Base-by-base conservation (phyloP, 495 filamentous ascomycete species). In the Penicillium robsamsonii region DNA sequence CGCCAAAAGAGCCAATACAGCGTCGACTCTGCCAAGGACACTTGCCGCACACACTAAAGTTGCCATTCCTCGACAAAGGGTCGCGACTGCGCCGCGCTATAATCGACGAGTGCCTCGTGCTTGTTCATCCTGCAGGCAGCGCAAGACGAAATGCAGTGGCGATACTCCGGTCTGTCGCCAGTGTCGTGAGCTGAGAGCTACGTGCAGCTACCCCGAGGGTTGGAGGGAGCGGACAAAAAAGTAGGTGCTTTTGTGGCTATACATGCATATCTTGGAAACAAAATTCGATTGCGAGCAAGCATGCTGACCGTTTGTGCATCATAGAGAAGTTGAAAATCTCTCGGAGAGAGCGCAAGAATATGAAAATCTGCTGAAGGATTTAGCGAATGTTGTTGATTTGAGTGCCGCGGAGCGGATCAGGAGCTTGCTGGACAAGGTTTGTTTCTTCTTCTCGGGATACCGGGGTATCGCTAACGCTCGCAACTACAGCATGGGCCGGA, bases 101-200 rank as follows among this genome's bases (percentile, higher is more conserved):
- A 72, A 61, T 53, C 75, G 70, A 12, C 73, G 78, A 12, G 77
- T 81, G 13, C 73, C 73, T 15, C 68, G 79, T 47, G 87, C 87
- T 10, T 91, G 87, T 61, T 87, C 87, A 80, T 85, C 86, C 10
- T 91, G 87, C 71, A 71, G 87, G 43, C 81, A 87, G 59, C 77
- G 87, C 38, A 87, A 87, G 59, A 82, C 82, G 42, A 86, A 85
- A 67, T 85, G 83, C 64, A 81, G 77, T 57, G 83, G 83, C 27
- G 79, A 77, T 46, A 75, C 73, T n/a, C 84, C 84, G 3, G 58
- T 74, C 8, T 87, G 84, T 65, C 73, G 76, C 50, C 81, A 85
- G 59, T 87, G 84, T 61, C 69, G 72, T 53, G 79, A 82, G 53
- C 72, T 82, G 46, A 70, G 72, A 44, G 64, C 79, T 12, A 44